phyloP scores from a whole-genome alignment of 768 basidiomycete species.

The Pluteus cervinus region DNA sequence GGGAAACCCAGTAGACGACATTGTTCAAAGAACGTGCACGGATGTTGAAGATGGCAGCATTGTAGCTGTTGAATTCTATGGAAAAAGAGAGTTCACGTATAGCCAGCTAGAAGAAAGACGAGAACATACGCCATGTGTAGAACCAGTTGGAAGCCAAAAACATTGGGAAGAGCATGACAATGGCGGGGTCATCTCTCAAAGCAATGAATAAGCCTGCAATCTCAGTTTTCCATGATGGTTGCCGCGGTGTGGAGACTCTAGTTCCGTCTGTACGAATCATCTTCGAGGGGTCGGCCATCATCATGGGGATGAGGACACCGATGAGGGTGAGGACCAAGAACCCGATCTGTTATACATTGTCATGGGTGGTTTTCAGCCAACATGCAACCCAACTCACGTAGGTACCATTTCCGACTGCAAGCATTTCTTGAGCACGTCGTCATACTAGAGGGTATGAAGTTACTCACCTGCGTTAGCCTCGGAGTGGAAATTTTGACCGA shows the following conservation, averaged over 20 bases:
- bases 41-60: conserved; percentile 76
- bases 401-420: conserved; percentile 61
- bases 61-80: conserved; percentile 75
- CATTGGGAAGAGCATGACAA: conserved; percentile 78
- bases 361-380: conserved; percentile 1
- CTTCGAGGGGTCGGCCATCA: conserved; percentile 67
- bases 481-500: conserved; percentile 66
- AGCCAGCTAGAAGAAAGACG: neutral
- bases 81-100: conserved; percentile 2
- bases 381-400: conserved; percentile 45
- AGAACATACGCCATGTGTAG: conserved; percentile 71
- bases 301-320: conserved; percentile 58
- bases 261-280: conserved; percentile 76
- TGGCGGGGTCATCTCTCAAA: conserved; percentile 62
- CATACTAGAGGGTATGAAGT: neutral
- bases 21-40: conserved; percentile 73
- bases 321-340: conserved; percentile 70
- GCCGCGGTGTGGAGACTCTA: conserved; percentile 51
- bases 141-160: conserved; percentile 84
- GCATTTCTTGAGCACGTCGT: conserved; percentile 6
- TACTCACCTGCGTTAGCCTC: conserved; percentile 37
- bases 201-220: conserved; percentile 63
- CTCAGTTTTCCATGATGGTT: conserved; percentile 77
- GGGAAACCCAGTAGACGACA: conserved; percentile 73
- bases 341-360: conserved; percentile 46